Conservation (phyloP, 352 stramenopile genomes). For the Globisporangium cylindrosporum region DNA sequence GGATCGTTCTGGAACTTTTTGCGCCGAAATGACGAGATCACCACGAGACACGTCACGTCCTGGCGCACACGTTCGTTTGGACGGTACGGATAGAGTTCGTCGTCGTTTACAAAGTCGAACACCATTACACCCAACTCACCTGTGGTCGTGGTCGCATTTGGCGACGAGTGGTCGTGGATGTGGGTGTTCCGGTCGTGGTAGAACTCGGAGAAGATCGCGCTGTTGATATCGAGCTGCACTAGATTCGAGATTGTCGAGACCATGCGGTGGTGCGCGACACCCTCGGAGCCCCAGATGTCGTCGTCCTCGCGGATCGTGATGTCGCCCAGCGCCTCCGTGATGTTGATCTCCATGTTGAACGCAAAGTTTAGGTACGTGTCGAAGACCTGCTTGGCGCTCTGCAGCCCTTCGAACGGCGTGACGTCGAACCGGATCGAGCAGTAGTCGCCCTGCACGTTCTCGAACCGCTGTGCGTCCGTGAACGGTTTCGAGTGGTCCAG, state of each 20-base stretch:
- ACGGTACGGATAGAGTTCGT: slow-evolving; percentile 18
- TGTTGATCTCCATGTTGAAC: slow-evolving; percentile 53
- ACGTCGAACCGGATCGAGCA: slow-evolving; percentile 41
- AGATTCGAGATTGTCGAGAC: slow-evolving; percentile 25
- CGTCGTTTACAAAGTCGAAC: slow-evolving; percentile 19
- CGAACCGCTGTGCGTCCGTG: slow-evolving; percentile 36
- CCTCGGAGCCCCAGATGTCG: slow-evolving; percentile 23
- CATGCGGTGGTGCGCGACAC: slow-evolving; percentile 35
- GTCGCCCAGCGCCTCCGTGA: slow-evolving; percentile 40
- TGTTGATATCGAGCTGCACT: slow-evolving; percentile 40
- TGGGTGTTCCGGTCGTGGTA: neutral
- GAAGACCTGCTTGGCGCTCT: slow-evolving; percentile 36
- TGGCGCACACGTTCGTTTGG: slow-evolving; percentile 16
- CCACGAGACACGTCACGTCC: slow-evolving; percentile 16
- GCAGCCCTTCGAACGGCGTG: slow-evolving; percentile 32
- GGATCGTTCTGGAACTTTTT: slow-evolving; percentile 6
- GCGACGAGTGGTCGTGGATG: neutral
- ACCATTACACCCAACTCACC: slow-evolving; percentile 15
- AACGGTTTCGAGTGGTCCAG: slow-evolving; percentile 34
- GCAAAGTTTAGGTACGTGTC: slow-evolving; percentile 44
- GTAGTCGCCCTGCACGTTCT: slow-evolving; percentile 31
- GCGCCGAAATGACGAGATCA: slow-evolving; percentile 16
- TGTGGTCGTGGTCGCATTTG: neutral
- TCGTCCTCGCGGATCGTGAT: slow-evolving; percentile 53
- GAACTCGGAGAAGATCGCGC: slow-evolving; percentile 34